These are phyloP conservation scores for Lentinula novae-zelandiae DNA, from an alignment of 1,284 basidiomycete genomes.

Conservation along the genomic window DNA sequence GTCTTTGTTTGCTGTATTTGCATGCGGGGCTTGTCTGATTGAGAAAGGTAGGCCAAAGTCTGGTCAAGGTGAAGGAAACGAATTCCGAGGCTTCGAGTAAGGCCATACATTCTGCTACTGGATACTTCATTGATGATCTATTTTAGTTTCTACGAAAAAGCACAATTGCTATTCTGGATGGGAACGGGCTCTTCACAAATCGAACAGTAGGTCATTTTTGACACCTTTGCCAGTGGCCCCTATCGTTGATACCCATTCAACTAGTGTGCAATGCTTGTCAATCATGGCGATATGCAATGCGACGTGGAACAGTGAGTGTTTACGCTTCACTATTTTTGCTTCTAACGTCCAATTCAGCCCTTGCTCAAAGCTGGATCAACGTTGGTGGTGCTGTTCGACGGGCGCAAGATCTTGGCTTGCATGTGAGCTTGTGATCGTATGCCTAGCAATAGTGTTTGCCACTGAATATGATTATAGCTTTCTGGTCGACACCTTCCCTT, in stretches of 20 bases:
- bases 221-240: background rate
- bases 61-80: background rate
- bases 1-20: conserved; percentile 19
- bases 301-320: conserved; percentile 19
- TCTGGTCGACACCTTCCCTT: conserved; percentile 13
- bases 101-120: background rate
- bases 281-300: conserved; percentile 21
- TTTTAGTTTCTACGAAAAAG: conserved; percentile 17
- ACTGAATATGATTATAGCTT: conserved; percentile 9
- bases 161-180: conserved; percentile 19
- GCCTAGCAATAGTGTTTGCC: background rate
- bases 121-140: background rate
- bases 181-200: conserved; percentile 17
- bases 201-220: conserved; percentile 16
- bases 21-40: conserved; percentile 17
- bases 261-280: conserved; percentile 19
- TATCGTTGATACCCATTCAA: background rate
- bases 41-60: conserved; percentile 7
- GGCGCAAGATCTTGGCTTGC: conserved; percentile 19
- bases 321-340: background rate
- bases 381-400: conserved; percentile 18
- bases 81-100: conserved; percentile 19
- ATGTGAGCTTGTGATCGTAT: conserved; percentile 12
- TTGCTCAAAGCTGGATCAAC: conserved; percentile 21
- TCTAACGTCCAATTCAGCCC: conserved; percentile 8